A percentile compares a stretch with the other conserved stretches of the same genome.
These are phyloP conservation scores for Diaporthe sp. DNA, from an alignment of 2,329 filamentous ascomycete genomes.

Conservation along the genomic window DNA sequence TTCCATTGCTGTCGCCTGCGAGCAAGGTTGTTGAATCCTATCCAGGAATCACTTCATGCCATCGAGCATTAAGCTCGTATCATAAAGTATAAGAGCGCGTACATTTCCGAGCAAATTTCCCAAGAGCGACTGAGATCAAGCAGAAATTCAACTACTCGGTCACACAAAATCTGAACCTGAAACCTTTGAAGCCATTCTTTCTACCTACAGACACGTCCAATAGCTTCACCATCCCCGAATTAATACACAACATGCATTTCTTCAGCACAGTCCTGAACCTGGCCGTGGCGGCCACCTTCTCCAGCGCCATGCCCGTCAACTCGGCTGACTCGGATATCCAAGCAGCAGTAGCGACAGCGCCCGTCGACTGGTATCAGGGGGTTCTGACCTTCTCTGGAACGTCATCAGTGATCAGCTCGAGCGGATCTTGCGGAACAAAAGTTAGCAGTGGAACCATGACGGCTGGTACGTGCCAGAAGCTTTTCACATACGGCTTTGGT, in stretches of 20 bases:
- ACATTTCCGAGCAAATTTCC: neutral
- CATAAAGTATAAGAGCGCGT: neutral
- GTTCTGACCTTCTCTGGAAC: neutral
- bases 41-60: neutral
- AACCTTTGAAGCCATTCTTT: neutral
- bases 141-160: neutral
- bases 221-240: neutral
- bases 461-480: neutral
- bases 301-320: conserved; percentile 6
- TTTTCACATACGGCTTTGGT: neutral
- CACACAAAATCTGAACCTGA: neutral
- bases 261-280: conserved; percentile 3
- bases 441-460: neutral
- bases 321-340: neutral
- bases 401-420: neutral
- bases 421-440: neutral
- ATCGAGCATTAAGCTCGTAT: neutral
- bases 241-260: neutral
- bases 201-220: neutral
- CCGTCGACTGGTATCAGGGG: conserved; percentile 17
- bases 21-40: neutral
- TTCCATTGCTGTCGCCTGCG: neutral
- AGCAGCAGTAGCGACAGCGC: neutral
- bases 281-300: conserved; percentile 6
- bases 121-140: neutral